These are phyloP conservation scores for Anacardium occidentale DNA, from an alignment of 345 rosid genomes.

Conservation along the genomic window DNA sequence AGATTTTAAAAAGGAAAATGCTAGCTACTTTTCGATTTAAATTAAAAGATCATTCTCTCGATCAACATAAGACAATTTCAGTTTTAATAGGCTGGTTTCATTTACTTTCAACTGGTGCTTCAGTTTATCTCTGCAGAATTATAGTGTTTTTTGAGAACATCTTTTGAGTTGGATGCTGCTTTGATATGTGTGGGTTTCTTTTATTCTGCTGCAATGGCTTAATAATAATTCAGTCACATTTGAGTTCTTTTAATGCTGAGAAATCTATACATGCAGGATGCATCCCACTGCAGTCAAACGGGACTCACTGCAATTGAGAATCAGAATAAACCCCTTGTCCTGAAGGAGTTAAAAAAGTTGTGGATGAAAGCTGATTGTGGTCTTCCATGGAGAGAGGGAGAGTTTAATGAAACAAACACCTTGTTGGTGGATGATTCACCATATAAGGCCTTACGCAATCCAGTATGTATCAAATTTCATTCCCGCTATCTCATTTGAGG, in stretches of 20 bases:
- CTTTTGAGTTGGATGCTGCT: neutral
- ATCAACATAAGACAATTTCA: neutral
- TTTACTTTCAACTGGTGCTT: neutral
- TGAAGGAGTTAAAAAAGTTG: constrained; percentile 65
- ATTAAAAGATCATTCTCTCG: neutral
- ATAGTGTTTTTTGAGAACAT: neutral
- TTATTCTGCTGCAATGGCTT: neutral
- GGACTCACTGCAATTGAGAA: constrained; percentile 51
- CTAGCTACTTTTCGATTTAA: neutral
- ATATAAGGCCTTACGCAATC: constrained; percentile 80
- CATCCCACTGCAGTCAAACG: constrained; percentile 54
- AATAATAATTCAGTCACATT: too few relatives aligned
- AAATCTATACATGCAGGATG: constrained; percentile 41
- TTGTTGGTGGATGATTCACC: constrained; percentile 84
- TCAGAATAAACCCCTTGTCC: constrained; percentile 58
- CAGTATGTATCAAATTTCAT: constrained; percentile 40
- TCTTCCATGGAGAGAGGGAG: constrained; percentile 56
- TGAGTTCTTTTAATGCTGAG: too few relatives aligned
- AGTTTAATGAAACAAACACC: constrained; percentile 72
- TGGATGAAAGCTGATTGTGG: constrained; percentile 54
- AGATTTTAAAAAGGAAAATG: neutral
- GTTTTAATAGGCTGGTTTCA: neutral
- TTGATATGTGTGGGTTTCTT: neutral
- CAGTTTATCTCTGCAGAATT: neutral
- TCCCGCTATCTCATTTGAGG: neutral